Percentiles rank a stretch among this genome's conserved stretches.
Evolutionary conservation across 1,284 basidiomycete species (phyloP).

Genomic region (Blastosporella zonata): DNA sequence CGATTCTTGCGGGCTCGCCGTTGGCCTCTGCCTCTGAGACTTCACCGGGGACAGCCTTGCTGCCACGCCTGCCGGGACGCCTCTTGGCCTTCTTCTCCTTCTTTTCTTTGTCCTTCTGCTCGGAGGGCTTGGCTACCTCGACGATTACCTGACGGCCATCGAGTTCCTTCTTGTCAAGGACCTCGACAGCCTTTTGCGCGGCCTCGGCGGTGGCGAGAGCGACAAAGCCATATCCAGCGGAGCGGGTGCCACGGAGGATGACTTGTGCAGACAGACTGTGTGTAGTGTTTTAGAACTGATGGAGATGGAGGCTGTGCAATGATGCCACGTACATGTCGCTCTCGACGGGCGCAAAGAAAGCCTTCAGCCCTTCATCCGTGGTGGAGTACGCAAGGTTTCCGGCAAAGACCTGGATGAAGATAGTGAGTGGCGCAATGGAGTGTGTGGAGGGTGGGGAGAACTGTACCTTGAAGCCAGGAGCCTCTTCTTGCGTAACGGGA

Average conservation of each 20-base stretch:
- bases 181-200: slow-evolving; percentile 82
- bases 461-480: slow-evolving; percentile 70
- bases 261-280: slow-evolving; percentile 71
- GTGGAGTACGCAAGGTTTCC: slow-evolving; percentile 87
- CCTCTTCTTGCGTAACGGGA: slow-evolving; percentile 73
- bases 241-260: slow-evolving; percentile 76
- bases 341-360: slow-evolving; percentile 81
- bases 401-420: slow-evolving; percentile 66
- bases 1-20: slow-evolving; percentile 61
- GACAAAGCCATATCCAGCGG: slow-evolving; percentile 92
- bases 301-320: slow-evolving; percentile 36
- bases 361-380: slow-evolving; percentile 86
- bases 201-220: slow-evolving; percentile 77
- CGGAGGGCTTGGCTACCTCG: slow-evolving; percentile 86
- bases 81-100: slow-evolving; percentile 74
- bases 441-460: slow-evolving; percentile 18
- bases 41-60: slow-evolving; percentile 80
- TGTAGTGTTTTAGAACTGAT: slow-evolving; percentile 20
- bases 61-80: slow-evolving; percentile 75
- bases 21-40: slow-evolving; percentile 83
- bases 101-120: slow-evolving; percentile 81
- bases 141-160: slow-evolving; percentile 85
- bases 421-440: slow-evolving; percentile 11
- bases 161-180: slow-evolving; percentile 84
- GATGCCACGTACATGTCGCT: slow-evolving; percentile 72